Conservation (phyloP, 2,329 filamentous ascomycete genomes). For the Fusarium neocosmosporiellum region DNA sequence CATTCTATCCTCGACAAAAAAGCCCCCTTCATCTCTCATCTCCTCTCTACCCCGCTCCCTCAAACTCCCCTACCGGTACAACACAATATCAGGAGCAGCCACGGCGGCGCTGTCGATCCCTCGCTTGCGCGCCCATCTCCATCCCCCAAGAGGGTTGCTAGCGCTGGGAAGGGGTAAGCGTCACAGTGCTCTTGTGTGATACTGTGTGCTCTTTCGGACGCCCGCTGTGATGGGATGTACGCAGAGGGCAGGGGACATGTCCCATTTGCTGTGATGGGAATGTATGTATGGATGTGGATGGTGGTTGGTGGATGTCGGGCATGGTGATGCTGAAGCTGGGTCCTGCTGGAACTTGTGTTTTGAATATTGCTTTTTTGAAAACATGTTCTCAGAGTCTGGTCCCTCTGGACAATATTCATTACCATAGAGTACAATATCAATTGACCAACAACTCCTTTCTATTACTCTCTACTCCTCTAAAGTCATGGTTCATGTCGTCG, state of each 20-base stretch:
- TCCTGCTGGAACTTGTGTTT: neutral
- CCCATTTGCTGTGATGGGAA: neutral
- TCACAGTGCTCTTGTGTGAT: neutral
- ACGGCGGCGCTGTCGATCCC: conserved; percentile 11
- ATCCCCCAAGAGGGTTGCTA: neutral
- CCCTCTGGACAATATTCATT: neutral
- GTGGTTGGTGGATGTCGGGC: neutral
- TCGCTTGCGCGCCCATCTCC: conserved; percentile 5
- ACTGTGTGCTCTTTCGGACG: neutral
- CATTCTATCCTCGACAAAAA: neutral
- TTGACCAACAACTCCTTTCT: neutral
- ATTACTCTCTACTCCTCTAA: neutral
- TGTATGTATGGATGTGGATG: neutral
- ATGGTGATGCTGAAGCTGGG: neutral
- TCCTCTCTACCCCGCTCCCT: conserved; percentile 10
- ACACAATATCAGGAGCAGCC: neutral
- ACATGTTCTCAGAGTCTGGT: neutral
- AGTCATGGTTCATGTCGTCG: conserved; percentile 10
- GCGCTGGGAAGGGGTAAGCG: conserved; percentile 5
- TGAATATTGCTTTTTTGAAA: neutral
- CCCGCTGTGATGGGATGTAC: conserved; percentile 11
- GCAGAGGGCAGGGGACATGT: neutral
- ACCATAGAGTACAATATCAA: neutral
- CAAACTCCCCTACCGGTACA: neutral
- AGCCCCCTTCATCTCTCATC: neutral